Evolutionary conservation across 306 rosid genomes (phyloP).

Genomic region (Benincasa hispida): DNA sequence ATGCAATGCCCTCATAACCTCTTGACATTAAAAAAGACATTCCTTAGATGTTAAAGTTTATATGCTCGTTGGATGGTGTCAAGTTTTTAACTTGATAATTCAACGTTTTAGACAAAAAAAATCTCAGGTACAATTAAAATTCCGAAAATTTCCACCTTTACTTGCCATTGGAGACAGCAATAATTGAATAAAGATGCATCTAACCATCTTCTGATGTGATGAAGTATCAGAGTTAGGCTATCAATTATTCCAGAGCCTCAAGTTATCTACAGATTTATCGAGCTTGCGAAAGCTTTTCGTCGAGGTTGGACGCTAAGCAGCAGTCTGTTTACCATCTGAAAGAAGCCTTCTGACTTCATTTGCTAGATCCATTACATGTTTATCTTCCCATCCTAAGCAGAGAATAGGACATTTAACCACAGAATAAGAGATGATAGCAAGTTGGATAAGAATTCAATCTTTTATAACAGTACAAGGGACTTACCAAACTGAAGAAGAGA

Average conservation of each 20-base stretch:
- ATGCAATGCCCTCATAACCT: not conserved
- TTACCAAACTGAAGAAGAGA: slow-evolving; percentile 63
- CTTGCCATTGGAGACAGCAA: not conserved
- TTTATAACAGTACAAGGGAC: not conserved
- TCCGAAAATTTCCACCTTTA: too few species aligned
- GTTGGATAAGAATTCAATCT: not conserved
- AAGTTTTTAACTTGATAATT: too few species aligned
- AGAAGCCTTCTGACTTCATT: slow-evolving; percentile 65
- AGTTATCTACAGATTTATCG: not conserved
- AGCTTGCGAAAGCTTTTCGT: not conserved
- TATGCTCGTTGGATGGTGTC: not conserved
- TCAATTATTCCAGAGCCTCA: not conserved
- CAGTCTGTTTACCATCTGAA: slow-evolving; percentile 28
- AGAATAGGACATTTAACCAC: not conserved
- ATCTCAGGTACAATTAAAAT: too few species aligned
- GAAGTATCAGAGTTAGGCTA: not conserved
- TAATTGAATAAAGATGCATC: not conserved
- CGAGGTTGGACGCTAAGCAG: not conserved
- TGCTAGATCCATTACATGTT: slow-evolving; percentile 67
- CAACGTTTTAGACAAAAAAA: too few species aligned
- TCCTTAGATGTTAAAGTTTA: not conserved
- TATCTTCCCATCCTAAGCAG: slow-evolving; percentile 47
- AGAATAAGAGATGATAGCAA: slow-evolving; percentile 5
- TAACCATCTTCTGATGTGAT: not conserved
- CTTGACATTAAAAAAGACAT: not conserved